Base-by-base conservation (phyloP, 805 yeast species). In the Barnettozyma vustinii region DNA sequence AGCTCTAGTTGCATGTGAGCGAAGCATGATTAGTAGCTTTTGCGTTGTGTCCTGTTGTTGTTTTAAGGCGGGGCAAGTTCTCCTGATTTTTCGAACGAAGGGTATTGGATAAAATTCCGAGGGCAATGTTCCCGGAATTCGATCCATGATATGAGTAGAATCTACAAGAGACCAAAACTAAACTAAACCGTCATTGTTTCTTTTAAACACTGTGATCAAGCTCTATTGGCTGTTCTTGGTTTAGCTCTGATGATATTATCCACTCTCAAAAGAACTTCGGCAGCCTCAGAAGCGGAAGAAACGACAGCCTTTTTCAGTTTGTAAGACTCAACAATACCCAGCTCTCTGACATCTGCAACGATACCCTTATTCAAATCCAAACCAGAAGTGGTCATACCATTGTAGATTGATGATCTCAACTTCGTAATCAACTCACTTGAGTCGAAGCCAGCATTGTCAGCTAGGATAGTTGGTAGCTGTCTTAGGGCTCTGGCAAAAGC, bases 391-490 rank as follows among this genome's bases (percentile, higher is more conserved):
- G 88, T 76, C 76, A 88, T 81, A 33, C 99, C 99, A 62, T 83
- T 85, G 73, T 94, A 94, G 35, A 61, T 60, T 20, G 96, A 83
- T 2, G 97, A 82, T 68, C 97, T 81, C 60, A 94, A 75, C 66
- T 88, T 89, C 9, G 98, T 78, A 13, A 94, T 95, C 53, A 94
- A 74, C 58, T 95, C 98, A 60, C 90, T 82, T 20, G 97, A 85
- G 65, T 94, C 99, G 61, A 80, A 87, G 26, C 99, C 99, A 4
- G 99, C 98, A 64, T 94, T 94, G 64, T 94, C 98, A 42, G 97
- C 96, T 56, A 94, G 75, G 53, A 94, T 91, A 1, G 96, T 89
- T 51, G 99, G 99, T 55, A 94, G 75, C 68, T 90, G 96, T 69
- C 97, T 83, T 62, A 94, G 75, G 7, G 98, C 98, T 54, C 84